phyloP scores from a whole-genome alignment of 169 alveolate species.

The Babesia bigemina region DNA sequence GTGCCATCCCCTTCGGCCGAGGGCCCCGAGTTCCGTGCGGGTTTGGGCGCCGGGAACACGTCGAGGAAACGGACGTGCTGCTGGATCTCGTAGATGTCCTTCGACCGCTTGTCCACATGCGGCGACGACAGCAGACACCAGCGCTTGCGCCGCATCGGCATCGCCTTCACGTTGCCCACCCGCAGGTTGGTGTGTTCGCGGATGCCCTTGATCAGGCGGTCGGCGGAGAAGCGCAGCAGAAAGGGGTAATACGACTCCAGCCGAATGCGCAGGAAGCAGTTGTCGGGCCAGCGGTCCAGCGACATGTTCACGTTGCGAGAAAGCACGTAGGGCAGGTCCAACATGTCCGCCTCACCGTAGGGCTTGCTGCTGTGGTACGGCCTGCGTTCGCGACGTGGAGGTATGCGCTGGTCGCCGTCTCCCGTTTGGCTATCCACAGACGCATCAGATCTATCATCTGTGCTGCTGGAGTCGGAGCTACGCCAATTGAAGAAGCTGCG shows the following conservation, averaged over 20 bases:
- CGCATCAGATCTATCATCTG: background rate
- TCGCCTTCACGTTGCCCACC: conserved; percentile 54
- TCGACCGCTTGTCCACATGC: conserved; percentile 64
- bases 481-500: conserved; percentile 14
- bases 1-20: background rate
- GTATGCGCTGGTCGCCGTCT: background rate
- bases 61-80: conserved; percentile 64
- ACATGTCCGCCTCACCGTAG: conserved; percentile 24
- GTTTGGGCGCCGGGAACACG: conserved; percentile 45
- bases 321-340: conserved; percentile 41
- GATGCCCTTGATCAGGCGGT: conserved; percentile 43
- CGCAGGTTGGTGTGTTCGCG: conserved; percentile 42
- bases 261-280: conserved; percentile 58
- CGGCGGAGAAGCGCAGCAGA: conserved; percentile 29
- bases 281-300: conserved; percentile 66
- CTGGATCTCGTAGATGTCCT: conserved; percentile 65
- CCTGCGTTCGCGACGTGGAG: background rate
- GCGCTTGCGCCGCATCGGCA: conserved; percentile 59
- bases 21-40: background rate
- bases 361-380: conserved; percentile 13
- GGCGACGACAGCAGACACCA: conserved; percentile 68
- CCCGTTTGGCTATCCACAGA: background rate
- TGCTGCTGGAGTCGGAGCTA: too few relatives aligned
- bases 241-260: conserved; percentile 46
- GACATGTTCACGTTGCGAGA: conserved; percentile 23